phyloP scores from a whole-genome alignment of 345 rosid genomes.

The Populus pruinosa region DNA sequence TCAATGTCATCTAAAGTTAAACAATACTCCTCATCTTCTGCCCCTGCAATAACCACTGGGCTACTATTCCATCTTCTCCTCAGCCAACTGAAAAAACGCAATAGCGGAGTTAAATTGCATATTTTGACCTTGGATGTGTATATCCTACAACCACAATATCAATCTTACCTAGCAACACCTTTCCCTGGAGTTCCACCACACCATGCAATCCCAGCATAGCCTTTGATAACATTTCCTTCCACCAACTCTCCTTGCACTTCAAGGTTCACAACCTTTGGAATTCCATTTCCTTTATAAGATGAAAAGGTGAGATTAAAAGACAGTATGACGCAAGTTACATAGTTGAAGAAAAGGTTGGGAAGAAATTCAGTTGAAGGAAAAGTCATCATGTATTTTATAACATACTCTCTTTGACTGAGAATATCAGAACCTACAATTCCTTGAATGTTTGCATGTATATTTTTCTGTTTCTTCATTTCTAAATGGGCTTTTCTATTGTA shows the following conservation, averaged over 20 bases:
- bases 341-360: neutral
- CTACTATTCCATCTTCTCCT: conserved; percentile 94
- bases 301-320: conserved; percentile 13
- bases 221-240: conserved; percentile 72
- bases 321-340: neutral
- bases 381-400: neutral
- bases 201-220: conserved; percentile 88
- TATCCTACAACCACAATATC: conserved; percentile 9
- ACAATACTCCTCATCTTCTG: conserved; percentile 81
- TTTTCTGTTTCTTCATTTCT: neutral
- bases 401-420: neutral
- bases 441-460: neutral
- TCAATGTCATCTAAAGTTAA: conserved; percentile 76
- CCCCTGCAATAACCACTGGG: conserved; percentile 82
- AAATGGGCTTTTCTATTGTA: neutral
- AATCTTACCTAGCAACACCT: conserved; percentile 77
- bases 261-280: conserved; percentile 87
- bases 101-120: conserved; percentile 3
- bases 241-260: conserved; percentile 82
- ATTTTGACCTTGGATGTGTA: neutral
- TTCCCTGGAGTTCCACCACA: conserved; percentile 96
- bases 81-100: conserved; percentile 63
- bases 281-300: conserved; percentile 63
- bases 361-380: neutral
- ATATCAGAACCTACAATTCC: neutral